Base-by-base conservation (phyloP, 2,329 filamentous ascomycete genomes). In the Fusarium sp. region DNA sequence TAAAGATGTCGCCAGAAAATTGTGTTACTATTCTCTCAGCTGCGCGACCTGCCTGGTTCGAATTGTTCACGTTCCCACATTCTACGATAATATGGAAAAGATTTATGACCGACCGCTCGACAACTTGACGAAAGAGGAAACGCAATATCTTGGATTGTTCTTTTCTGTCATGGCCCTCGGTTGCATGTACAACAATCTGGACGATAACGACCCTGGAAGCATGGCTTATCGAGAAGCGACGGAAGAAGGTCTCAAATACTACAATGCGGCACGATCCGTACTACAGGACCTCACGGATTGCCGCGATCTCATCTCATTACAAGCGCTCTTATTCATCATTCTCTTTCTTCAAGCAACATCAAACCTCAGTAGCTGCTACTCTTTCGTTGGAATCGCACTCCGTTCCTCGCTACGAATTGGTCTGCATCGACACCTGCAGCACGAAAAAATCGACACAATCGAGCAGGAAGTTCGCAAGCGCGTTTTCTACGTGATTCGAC, bases 301-400 rank as follows among this genome's bases (percentile, higher is more conserved):
- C 75, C 90, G 93, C 56, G 93, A 95, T 79, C 85, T 96, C 50
- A 89, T 87, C 22, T 93, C 93, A 1, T 84, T 96, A 10, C 93
- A 96, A 80, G 90, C 92, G 3, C 87, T 96, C 8, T 84, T 95
- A 22, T 95, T 94, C 80, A 93, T 95, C 88, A 93, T 95, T 58
- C 84, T 96, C 4, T 96, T 95, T 79, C 86, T 96, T 1, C 94
- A 96, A 78, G 91, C 92, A 3, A 93, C 94, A 2, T 93, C 93
- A 11, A 94, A 94, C 79, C 84, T 96, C 34, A 93, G 91, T 79
- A 93, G 91, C 11, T 96, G 93, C 79, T 96, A 96, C 81, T 90
- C 93, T 0, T 95, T 94, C 76, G 88, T 96, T 57, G 93, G 93
- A 8, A 93, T 96, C 76, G 93, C 93, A 3, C 85, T 95, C 58